Percentiles rank a stretch among this genome's conserved stretches.
Evolutionary conservation across 805 yeast species (phyloP).

Genomic region (Pichia californica): DNA sequence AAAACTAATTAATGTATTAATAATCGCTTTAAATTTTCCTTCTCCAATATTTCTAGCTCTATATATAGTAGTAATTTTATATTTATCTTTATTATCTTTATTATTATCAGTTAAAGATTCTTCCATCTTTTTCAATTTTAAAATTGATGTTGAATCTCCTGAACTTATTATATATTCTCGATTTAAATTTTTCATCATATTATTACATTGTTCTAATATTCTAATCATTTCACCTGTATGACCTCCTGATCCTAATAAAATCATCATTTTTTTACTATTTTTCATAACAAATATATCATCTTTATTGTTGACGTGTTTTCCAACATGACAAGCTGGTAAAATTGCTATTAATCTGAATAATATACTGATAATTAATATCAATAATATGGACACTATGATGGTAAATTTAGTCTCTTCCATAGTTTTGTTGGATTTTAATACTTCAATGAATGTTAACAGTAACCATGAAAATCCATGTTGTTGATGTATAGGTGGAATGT

Average conservation of each 20-base stretch:
- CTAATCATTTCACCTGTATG: constrained; percentile 96
- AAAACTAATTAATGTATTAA: constrained; percentile 30
- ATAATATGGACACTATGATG: constrained; percentile 6
- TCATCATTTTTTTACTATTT: constrained; percentile 31
- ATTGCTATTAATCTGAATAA: constrained; percentile 17
- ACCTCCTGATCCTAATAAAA: constrained; percentile 92
- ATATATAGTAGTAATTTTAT: constrained; percentile 23
- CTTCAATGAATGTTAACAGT: too few species aligned
- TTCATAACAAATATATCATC: not conserved
- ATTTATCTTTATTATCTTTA: constrained; percentile 17
- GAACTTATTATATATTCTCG: constrained; percentile 34
- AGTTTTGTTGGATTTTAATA: not conserved
- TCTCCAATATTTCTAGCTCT: constrained; percentile 36
- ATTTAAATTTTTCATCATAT: constrained; percentile 20
- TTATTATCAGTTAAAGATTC: too few species aligned
- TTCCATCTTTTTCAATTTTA: constrained; percentile 35
- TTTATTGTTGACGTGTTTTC: not conserved
- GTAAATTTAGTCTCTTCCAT: constrained; percentile 24
- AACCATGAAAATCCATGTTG: too few species aligned
- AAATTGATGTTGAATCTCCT: constrained; percentile 39
- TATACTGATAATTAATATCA: constrained; percentile 6
- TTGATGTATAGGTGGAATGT: too few species aligned
- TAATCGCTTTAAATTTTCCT: constrained; percentile 24
- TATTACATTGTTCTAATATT: constrained; percentile 36
- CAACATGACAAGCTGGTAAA: constrained; percentile 19